Base-by-base conservation (phyloP, 495 filamentous ascomycete genomes). In the Aspergillus ostianus region DNA sequence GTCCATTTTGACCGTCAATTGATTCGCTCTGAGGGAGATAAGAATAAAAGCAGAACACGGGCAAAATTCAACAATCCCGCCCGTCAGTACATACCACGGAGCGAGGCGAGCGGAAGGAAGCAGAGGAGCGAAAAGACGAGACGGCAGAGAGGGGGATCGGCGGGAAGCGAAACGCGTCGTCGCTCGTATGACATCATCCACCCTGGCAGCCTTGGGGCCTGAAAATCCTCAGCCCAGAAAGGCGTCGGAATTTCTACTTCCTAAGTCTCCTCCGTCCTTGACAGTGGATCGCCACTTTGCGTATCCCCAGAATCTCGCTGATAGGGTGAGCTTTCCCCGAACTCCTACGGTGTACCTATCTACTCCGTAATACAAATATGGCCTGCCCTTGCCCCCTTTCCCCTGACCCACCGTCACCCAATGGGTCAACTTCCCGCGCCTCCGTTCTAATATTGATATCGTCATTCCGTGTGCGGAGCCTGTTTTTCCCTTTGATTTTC, bases 1-100 rank as follows among this genome's bases (percentile, higher is more conserved):
- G 1, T 73, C 69, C 75, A 77, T 77, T 51, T 30, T 62, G 59
- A 55, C 52, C 17, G 51, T 18, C 48, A n/a, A 49, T n/a, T 32
- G 36, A 23, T 15, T 23, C 18, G 18, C 20, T 21, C 23, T 26
- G 18, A 12, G 4, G 19, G 3, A 26, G 23, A 32, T 46, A 30
- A 15, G 44, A 36, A 32, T 13, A 50, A 12, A n/a, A n/a, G 27
- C n/a, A 50, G 0, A 46, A 9, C 7, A 29, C 21, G 26, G 23
- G n/a, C 0, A 3, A 21, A n/a, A 27, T 10, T 56, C 32, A 27
- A 47, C 10, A 47, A 3, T 5, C 23, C 23, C 23, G 23, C 4
- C 23, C 23, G 23, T 26, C 3, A 32, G 8, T 32, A 32, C 1
- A 10, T 6, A 32, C 1, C n/a, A n/a, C n/a, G n/a, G n/a, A n/a